These are phyloP conservation scores for Globisporangium okanoganense DNA, from an alignment of 352 stramenopile species.

Conservation along the genomic window DNA sequence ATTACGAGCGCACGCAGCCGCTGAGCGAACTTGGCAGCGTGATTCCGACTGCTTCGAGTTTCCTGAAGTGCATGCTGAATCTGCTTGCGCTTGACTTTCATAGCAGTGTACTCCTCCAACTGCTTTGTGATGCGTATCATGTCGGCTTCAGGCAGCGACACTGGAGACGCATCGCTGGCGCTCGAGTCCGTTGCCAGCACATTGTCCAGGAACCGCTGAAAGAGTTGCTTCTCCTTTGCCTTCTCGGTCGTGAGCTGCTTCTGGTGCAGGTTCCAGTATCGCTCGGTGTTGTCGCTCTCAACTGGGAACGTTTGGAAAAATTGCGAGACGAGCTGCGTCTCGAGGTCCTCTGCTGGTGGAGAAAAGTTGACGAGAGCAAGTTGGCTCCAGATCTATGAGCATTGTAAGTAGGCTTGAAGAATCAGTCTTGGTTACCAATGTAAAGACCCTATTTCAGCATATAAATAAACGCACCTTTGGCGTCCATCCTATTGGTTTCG, in stretches of 20 bases:
- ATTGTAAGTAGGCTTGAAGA: not conserved
- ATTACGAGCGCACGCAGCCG: conserved; percentile 20
- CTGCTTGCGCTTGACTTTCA: conserved; percentile 17
- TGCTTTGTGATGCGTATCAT: conserved; percentile 32
- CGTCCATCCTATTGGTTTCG: conserved; percentile 30
- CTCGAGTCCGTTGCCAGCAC: not conserved
- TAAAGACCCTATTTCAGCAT: not conserved
- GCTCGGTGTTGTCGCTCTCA: conserved; percentile 5
- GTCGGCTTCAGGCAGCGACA: conserved; percentile 12
- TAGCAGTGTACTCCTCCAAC: conserved; percentile 21
- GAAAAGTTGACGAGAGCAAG: conserved; percentile 41
- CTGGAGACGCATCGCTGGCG: not conserved
- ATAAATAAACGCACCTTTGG: conserved; percentile 32
- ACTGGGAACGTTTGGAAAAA: conserved; percentile 19
- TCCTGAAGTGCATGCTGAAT: conserved; percentile 13
- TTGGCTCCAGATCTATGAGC: conserved; percentile 43
- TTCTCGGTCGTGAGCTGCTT: not conserved
- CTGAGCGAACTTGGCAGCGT: conserved; percentile 18
- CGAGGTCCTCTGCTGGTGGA: conserved; percentile 29
- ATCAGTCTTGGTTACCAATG: not conserved
- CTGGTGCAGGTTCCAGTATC: conserved; percentile 8
- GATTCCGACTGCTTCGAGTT: conserved; percentile 10
- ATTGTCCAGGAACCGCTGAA: conserved; percentile 8
- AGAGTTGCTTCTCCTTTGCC: not conserved
- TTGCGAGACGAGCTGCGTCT: conserved; percentile 30